Conservation (phyloP, 2,329 filamentous ascomycete species). For the Verticillium tricorpus region DNA sequence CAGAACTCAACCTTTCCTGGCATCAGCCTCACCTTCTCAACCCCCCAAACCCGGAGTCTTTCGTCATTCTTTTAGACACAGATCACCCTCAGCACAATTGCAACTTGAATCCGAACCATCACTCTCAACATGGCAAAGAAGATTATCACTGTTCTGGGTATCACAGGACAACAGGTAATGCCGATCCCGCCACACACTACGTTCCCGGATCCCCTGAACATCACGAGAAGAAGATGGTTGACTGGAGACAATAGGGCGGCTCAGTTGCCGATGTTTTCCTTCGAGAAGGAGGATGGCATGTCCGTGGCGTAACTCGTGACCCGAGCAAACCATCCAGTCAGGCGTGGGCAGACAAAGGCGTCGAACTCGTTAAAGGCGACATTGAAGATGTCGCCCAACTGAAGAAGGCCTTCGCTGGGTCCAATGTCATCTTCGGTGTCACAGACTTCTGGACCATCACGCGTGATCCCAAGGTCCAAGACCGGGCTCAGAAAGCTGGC, state of each 20-base stretch:
- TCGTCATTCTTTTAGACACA: too few species aligned
- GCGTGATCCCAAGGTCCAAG: not conserved
- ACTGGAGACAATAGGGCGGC: not conserved
- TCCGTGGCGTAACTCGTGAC: conserved; percentile 2
- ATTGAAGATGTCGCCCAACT: not conserved
- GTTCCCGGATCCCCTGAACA: too few species aligned
- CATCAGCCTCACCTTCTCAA: too few species aligned
- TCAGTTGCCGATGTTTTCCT: conserved; percentile 1
- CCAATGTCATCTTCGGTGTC: conserved; percentile 11
- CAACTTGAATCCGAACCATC: too few species aligned
- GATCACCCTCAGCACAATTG: too few species aligned
- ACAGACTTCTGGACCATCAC: conserved; percentile 3
- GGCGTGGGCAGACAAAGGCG: conserved; percentile 4
- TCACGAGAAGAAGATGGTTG: too few species aligned
- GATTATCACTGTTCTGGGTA: not conserved
- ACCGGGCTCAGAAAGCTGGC: not conserved
- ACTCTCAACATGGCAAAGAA: not conserved
- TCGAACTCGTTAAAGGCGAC: conserved; percentile 12
- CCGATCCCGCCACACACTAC: too few species aligned
- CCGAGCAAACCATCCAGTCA: not conserved
- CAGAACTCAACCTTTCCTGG: too few species aligned
- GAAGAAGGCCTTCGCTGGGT: conserved; percentile 8
- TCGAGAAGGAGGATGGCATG: not conserved
- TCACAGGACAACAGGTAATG: not conserved
- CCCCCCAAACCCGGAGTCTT: too few species aligned